These are phyloP conservation scores for Xylaria sp. DNA, from an alignment of 2,329 filamentous ascomycete species.

Conservation along the genomic window DNA sequence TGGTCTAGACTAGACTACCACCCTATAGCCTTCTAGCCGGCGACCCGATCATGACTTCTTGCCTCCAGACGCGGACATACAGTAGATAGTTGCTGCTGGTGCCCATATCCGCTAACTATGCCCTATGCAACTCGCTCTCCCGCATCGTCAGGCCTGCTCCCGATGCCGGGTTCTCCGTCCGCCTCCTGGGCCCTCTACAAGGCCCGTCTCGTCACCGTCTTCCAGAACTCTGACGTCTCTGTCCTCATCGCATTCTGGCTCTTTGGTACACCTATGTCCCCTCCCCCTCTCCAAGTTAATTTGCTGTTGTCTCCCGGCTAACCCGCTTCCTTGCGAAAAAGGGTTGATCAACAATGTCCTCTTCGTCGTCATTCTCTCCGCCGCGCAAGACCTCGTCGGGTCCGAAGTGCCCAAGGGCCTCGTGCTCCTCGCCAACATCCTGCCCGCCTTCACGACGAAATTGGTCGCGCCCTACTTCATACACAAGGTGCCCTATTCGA, in stretches of 20 bases:
- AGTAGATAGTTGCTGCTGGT: background rate
- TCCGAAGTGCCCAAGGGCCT: conserved; percentile 84
- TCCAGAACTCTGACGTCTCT: conserved; percentile 70
- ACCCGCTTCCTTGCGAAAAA: conserved; percentile 42
- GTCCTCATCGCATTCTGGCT: conserved; percentile 89
- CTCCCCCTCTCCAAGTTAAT: background rate
- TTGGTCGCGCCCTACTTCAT: conserved; percentile 93
- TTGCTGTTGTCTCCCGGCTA: conserved; percentile 3
- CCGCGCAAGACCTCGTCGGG: conserved; percentile 93
- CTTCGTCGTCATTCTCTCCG: conserved; percentile 95
- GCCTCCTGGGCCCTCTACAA: conserved; percentile 78
- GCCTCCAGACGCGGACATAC: background rate
- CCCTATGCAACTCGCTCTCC: conserved; percentile 28
- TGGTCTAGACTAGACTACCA: too few species aligned
- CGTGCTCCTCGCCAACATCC: conserved; percentile 89
- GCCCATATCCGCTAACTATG: conserved; percentile 9
- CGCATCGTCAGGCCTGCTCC: conserved; percentile 49
- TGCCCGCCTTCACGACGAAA: conserved; percentile 88
- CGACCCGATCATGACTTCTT: too few species aligned
- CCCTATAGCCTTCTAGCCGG: too few species aligned
- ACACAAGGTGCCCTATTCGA: conserved; percentile 79
- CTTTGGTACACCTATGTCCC: conserved; percentile 67
- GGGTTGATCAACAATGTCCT: conserved; percentile 96
- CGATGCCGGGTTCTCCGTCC: conserved; percentile 61
- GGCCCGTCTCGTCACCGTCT: conserved; percentile 65